Base-by-base conservation (phyloP, 805 yeast species). In the Hanseniaspora nectarophila region DNA sequence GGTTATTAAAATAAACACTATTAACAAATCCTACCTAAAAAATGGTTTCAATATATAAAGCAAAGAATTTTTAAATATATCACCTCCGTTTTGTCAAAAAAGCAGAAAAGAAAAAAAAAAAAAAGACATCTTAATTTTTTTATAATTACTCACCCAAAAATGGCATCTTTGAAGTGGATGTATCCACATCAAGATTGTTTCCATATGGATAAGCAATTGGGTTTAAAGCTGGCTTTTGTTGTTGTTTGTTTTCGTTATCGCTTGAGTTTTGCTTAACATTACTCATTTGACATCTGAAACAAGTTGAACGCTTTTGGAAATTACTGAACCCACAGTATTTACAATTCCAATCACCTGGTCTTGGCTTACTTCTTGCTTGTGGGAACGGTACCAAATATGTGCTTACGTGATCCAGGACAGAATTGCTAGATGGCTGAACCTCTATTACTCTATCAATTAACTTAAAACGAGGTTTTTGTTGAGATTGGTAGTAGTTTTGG, bases 301-400 rank as follows among this genome's bases (percentile, higher is more conserved):
- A 89, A 2, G 94, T 94, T 2, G 94, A 84, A 66, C 97, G 76
- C 61, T 96, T 77, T 67, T 89, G 97, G 68, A 89, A 89, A 66
- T 89, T 89, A 23, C 95, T 85, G 61, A 89, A 89, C 0, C 96
- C 95, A 72, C 97, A 89, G 6, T 89, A 81, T 24, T 95, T 95
- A 66, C 97, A 89, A n/a, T 85, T 85, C 97, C 97, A 89, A 64
- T 89, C 97, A 20, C 97, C 97, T 0, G 97, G 97, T 62, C 97
- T 74, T 21, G 95, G 95, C 60, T 92, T 74, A 66, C 89, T 88
- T 58, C 86, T 83, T 33, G 81, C 76, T 29, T 82, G 79, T 15
- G 96, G 95, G 68, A 89, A 89, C 3, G 94, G 87, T 0, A 85
- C 75, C 55, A 89, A 70, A 40, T 89, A 75, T 37, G 84, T 95